These are phyloP conservation scores for Rostrohypoxylon terebratum DNA, from an alignment of 495 filamentous ascomycete genomes.

Conservation along the genomic window DNA sequence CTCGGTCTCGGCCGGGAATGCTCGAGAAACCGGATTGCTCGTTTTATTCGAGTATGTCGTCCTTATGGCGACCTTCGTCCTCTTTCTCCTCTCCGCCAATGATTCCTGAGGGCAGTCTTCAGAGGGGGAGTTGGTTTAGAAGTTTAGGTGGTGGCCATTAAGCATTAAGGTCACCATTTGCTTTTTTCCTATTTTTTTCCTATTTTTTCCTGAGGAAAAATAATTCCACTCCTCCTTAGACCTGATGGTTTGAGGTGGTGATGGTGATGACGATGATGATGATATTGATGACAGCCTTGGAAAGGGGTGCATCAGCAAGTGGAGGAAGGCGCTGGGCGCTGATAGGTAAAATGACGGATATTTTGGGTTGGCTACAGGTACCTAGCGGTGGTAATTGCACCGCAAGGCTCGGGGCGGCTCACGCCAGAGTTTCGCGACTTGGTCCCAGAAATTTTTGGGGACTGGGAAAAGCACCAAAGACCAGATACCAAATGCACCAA, in stretches of 20 bases:
- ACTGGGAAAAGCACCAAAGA: slow-evolving; percentile 17
- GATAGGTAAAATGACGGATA: not conserved
- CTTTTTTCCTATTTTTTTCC: not conserved
- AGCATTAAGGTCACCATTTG: not conserved
- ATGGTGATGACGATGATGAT: slow-evolving; percentile 26
- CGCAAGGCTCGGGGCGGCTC: slow-evolving; percentile 33
- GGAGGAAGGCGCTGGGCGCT: slow-evolving; percentile 1
- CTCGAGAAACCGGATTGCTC: slow-evolving; percentile 21
- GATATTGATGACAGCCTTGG: not conserved
- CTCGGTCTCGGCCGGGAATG: slow-evolving; percentile 29
- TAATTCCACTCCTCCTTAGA: not conserved
- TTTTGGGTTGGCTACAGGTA: slow-evolving; percentile 3
- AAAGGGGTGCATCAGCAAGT: slow-evolving; percentile 12
- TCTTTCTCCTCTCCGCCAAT: slow-evolving; percentile 6
- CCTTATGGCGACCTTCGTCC: slow-evolving; percentile 15
- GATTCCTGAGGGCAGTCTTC: slow-evolving; percentile 12
- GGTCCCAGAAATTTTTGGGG: slow-evolving; percentile 42
- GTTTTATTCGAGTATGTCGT: slow-evolving; percentile 25
- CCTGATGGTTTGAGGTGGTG: slow-evolving; percentile 5
- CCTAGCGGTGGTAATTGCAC: slow-evolving; percentile 18
- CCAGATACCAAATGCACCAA: slow-evolving; percentile 2
- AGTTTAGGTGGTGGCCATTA: slow-evolving; percentile 3
- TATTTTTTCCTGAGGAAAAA: not conserved
- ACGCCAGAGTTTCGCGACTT: slow-evolving; percentile 44
- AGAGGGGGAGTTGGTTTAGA: slow-evolving; percentile 8